Percentiles rank a stretch among this genome's conserved stretches.
These are phyloP conservation scores for Helicostylum pulchrum DNA, from an alignment of 192 early-diverging fungal genomes.

Conservation along the genomic window DNA sequence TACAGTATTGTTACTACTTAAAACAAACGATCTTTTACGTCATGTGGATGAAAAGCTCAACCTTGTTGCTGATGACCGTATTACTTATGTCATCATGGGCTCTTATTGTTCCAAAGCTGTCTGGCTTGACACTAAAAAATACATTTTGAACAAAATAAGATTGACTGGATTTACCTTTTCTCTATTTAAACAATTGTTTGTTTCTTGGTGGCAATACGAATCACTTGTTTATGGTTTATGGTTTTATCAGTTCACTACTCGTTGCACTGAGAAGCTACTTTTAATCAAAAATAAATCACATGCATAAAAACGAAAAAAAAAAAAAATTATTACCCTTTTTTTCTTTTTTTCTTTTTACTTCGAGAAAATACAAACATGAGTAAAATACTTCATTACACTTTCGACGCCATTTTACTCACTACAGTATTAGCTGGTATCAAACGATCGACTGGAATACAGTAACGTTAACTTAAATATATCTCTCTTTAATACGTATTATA, in stretches of 20 bases:
- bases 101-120: conserved; percentile 35
- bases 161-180: not conserved
- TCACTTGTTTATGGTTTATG: conserved; percentile 10
- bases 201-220: conserved; percentile 30
- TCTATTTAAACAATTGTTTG: conserved; percentile 13
- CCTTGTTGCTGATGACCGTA: conserved; percentile 2
- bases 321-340: not conserved
- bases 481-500: not conserved
- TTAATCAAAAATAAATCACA: too few species aligned
- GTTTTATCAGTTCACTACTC: conserved; percentile 13
- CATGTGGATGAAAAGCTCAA: conserved; percentile 56
- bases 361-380: conserved; percentile 34
- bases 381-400: conserved; percentile 49
- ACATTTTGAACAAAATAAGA: conserved; percentile 5
- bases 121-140: conserved; percentile 25
- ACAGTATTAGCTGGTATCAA: conserved; percentile 59
- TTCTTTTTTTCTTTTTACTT: not conserved
- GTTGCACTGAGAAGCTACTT: not conserved
- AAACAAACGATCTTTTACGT: conserved; percentile 88
- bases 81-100: conserved; percentile 34
- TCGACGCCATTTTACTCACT: conserved; percentile 56
- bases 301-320: too few species aligned
- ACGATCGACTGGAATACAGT: conserved; percentile 46
- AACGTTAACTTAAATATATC: not conserved
- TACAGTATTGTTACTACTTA: conserved; percentile 80